Evolutionary conservation across 129 eudicot species (phyloP).

Genomic region (Cynara cardunculus): DNA sequence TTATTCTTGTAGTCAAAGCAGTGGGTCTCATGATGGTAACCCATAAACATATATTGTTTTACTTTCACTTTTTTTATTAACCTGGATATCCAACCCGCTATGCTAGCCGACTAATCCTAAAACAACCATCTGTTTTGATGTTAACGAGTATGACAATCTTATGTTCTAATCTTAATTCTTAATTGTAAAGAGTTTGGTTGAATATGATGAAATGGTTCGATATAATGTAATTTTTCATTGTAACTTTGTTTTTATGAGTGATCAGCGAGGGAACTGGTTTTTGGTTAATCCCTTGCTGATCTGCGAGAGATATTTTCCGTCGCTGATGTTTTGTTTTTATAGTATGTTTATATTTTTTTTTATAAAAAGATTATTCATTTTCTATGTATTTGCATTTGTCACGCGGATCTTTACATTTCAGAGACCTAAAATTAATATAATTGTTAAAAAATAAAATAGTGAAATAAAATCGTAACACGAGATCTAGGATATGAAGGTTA

Average conservation of each 20-base stretch:
- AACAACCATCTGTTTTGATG: neutral
- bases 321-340: no score
- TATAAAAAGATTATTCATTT: no score
- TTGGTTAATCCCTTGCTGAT: no score
- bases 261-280: no score
- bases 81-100: no score
- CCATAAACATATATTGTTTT: neutral
- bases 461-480: neutral
- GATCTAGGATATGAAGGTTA: neutral
- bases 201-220: neutral
- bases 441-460: neutral
- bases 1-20: neutral
- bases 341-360: no score
- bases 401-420: neutral
- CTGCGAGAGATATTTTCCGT: no score
- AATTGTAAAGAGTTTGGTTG: no score
- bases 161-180: neutral
- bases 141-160: neutral
- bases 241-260: no score
- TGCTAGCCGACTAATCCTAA: no score
- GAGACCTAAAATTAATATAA: neutral
- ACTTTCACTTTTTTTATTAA: neutral
- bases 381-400: neutral
- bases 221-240: no score
- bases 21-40: conserved; percentile 9